Percentiles rank a stretch among this genome's conserved stretches.
These are phyloP conservation scores for Tulasnella sp. DNA, from an alignment of 768 basidiomycete genomes.

Conservation along the genomic window DNA sequence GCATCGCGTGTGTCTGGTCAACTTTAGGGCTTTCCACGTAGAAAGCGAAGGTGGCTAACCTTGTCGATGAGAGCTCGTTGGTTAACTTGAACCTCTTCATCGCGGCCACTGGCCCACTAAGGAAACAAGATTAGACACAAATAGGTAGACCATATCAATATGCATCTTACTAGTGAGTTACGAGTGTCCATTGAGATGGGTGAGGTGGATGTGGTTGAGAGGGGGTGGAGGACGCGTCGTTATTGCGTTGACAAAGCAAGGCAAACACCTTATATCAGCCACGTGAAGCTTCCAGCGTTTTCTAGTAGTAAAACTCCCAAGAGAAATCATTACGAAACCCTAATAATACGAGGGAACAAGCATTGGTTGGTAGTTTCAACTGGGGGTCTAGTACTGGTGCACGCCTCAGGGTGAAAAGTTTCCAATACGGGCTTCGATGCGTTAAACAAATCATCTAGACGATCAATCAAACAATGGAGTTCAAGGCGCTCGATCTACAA, in stretches of 20 bases:
- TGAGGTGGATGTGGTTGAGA: neutral
- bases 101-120: conserved; percentile 40
- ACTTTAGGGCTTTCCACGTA: neutral
- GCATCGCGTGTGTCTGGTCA: neutral
- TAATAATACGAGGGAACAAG: neutral
- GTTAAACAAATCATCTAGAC: neutral
- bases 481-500: neutral
- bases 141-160: neutral
- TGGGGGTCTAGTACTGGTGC: neutral
- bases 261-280: neutral
- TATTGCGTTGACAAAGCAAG: conserved; percentile 12
- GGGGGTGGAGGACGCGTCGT: conserved; percentile 11
- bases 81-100: conserved; percentile 72
- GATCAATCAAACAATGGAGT: neutral
- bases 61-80: conserved; percentile 97
- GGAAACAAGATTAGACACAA: neutral
- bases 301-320: neutral
- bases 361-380: neutral
- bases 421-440: neutral
- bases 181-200: neutral
- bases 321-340: neutral
- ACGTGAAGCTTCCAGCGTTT: neutral
- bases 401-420: neutral
- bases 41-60: conserved; percentile 31
- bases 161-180: neutral